Conservation (phyloP, 2,329 filamentous ascomycete genomes). For the Phialocephala subalpina region DNA sequence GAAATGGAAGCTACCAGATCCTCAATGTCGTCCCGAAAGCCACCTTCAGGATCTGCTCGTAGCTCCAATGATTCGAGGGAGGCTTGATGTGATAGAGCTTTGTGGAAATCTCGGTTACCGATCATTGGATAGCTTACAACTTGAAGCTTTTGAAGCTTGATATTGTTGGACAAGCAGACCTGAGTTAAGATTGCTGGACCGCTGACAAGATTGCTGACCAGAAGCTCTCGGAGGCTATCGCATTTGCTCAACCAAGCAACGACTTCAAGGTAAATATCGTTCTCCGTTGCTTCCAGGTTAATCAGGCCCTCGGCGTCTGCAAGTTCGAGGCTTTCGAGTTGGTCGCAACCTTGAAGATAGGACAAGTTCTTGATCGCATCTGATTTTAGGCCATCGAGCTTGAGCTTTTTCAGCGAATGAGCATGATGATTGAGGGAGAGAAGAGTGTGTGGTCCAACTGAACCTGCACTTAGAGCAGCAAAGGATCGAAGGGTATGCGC, state of each 20-base stretch:
- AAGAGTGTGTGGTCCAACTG: slow-evolving; percentile 62
- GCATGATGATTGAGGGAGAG: slow-evolving; percentile 59
- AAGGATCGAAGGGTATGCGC: slow-evolving; percentile 66
- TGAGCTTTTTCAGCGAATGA: slow-evolving; percentile 61
- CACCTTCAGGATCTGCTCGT: slow-evolving; percentile 54
- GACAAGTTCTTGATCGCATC: slow-evolving; percentile 58
- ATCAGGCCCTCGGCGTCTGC: slow-evolving; percentile 50
- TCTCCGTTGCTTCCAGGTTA: slow-evolving; percentile 58
- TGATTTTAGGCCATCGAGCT: slow-evolving; percentile 55
- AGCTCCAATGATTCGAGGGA: slow-evolving; percentile 55
- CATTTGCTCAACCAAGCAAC: slow-evolving; percentile 64
- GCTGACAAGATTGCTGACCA: slow-evolving; percentile 58
- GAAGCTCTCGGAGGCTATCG: slow-evolving; percentile 56
- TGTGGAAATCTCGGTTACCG: slow-evolving; percentile 59
- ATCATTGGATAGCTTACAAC: slow-evolving; percentile 57
- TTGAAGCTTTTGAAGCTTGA: slow-evolving; percentile 56
- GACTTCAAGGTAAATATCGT: slow-evolving; percentile 59
- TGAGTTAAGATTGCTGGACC: slow-evolving; percentile 60
- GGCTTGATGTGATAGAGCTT: slow-evolving; percentile 57
- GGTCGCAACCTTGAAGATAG: slow-evolving; percentile 56
- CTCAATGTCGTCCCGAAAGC: slow-evolving; percentile 55
- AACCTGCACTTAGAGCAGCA: slow-evolving; percentile 62
- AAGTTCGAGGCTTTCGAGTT: slow-evolving; percentile 57
- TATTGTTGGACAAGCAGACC: slow-evolving; percentile 53
- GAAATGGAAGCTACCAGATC: slow-evolving; percentile 59